Conservation (phyloP, 306 rosid genomes). For the Macrotyloma uniflorum region DNA sequence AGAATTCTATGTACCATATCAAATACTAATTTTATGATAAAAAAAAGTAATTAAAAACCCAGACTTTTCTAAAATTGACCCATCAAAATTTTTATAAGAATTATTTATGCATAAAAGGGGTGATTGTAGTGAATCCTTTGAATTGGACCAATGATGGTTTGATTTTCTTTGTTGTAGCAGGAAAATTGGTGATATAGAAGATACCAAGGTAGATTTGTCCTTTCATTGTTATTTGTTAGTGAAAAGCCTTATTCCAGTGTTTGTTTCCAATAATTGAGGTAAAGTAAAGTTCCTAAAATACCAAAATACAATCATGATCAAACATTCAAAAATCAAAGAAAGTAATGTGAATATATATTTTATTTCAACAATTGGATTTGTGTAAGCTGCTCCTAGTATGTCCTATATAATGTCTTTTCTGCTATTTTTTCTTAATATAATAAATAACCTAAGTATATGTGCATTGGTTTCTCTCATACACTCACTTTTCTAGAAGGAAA, state of each 20-base stretch:
- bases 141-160: neutral
- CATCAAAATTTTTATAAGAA: too few relatives aligned
- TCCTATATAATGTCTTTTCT: neutral
- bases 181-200: neutral
- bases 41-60: too few relatives aligned
- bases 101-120: too few relatives aligned
- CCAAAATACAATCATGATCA: neutral
- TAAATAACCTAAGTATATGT: neutral
- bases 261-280: slow-evolving; percentile 36
- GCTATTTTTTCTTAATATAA: neutral
- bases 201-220: slow-evolving; percentile 36
- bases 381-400: neutral
- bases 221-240: slow-evolving; percentile 33
- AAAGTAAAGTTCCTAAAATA: slow-evolving; percentile 18
- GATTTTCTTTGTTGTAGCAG: neutral
- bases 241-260: slow-evolving; percentile 38
- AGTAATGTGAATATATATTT: neutral
- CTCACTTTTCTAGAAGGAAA: neutral
- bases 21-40: too few relatives aligned
- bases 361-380: neutral
- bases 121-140: neutral
- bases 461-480: neutral
- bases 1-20: too few relatives aligned
- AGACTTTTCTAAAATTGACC: too few relatives aligned
- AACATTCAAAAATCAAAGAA: neutral